Evolutionary conservation across 2,329 filamentous ascomycete genomes (phyloP).

Genomic region (Chalaropsis ovoidea): DNA sequence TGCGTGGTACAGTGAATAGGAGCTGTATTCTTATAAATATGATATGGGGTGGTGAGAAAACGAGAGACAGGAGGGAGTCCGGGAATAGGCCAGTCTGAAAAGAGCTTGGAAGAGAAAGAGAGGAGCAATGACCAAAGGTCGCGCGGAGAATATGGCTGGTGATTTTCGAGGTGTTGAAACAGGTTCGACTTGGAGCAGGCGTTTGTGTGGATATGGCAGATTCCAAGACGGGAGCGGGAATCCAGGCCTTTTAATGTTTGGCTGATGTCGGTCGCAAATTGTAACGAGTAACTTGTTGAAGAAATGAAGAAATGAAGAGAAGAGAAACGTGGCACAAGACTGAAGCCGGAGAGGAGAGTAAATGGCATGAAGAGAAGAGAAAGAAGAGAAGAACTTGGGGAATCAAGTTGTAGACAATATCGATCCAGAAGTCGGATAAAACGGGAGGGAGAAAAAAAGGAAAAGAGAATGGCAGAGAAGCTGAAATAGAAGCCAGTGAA

Average conservation of each 20-base stretch:
- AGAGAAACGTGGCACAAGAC: not conserved
- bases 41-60: too few species aligned
- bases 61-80: too few species aligned
- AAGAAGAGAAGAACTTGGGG: not conserved
- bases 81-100: too few species aligned
- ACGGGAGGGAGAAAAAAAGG: too few species aligned
- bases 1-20: too few species aligned
- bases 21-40: too few species aligned
- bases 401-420: not conserved
- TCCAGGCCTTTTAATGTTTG: not conserved
- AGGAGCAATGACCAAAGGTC: not conserved
- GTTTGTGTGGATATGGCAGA: not conserved
- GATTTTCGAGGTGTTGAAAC: conserved; percentile 1
- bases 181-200: not conserved
- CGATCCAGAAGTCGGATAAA: not conserved
- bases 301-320: not conserved
- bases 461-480: not conserved
- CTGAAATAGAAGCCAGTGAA: not conserved
- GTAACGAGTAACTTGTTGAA: not conserved
- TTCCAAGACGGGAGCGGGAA: not conserved
- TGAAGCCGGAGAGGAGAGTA: not conserved
- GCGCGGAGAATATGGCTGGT: not conserved
- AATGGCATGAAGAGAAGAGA: not conserved
- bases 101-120: too few species aligned
- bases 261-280: not conserved